phyloP scores from a whole-genome alignment of 106 monocot species.

The Platanthera guangdongensis region DNA sequence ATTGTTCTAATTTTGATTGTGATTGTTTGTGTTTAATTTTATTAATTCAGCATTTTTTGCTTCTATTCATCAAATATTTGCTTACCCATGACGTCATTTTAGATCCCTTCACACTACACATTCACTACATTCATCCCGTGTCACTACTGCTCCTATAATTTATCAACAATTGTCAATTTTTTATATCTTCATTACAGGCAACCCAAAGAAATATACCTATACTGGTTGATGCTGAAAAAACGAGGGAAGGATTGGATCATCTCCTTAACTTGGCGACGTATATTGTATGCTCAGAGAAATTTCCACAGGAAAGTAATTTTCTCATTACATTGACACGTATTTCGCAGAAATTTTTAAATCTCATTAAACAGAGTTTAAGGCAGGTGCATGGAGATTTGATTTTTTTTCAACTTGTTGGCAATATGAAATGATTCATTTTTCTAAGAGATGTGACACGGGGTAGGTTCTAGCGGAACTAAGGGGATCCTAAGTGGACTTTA shows the following conservation, averaged over 20 bases:
- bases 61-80: no score
- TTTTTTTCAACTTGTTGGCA: not conserved
- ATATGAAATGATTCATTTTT: not conserved
- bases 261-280: slow-evolving; percentile 72
- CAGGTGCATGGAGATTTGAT: not conserved
- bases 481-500: no score
- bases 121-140: no score
- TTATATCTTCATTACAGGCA: slow-evolving; percentile 72
- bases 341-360: not conserved
- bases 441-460: no score
- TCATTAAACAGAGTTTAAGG: not conserved
- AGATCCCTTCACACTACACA: no score
- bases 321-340: not conserved
- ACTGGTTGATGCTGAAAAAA: slow-evolving; percentile 83
- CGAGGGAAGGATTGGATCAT: slow-evolving; percentile 71
- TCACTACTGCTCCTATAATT: not conserved
- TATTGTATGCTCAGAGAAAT: slow-evolving; percentile 85
- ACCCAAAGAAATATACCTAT: slow-evolving; percentile 70
- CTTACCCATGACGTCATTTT: no score
- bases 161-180: slow-evolving; percentile 5
- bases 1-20: no score
- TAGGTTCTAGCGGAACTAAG: no score
- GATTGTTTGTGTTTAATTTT: not conserved
- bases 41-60: not conserved
- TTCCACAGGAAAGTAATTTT: slow-evolving; percentile 45